A percentile compares a stretch with the other conserved stretches of the same genome.
These are phyloP conservation scores for Discostella stelligeroides DNA, from an alignment of 108 stramenopile genomes.

Conservation along the genomic window DNA sequence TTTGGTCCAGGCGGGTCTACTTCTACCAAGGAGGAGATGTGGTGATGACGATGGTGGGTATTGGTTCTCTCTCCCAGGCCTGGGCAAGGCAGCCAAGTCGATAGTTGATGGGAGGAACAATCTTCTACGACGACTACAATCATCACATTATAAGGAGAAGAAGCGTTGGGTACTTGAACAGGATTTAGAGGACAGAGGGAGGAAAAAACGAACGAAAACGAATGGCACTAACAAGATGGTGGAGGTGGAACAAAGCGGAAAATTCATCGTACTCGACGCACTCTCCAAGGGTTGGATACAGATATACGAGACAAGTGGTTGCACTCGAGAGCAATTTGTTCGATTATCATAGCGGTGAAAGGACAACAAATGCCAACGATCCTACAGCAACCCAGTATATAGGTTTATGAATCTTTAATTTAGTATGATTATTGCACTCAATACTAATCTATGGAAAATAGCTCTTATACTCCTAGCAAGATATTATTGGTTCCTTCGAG, in stretches of 20 bases:
- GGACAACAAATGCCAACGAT: too few species aligned
- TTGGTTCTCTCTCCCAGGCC: slow-evolving; percentile 49
- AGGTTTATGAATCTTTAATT: too few species aligned
- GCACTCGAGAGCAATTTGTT: slow-evolving; percentile 35
- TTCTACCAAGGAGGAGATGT: slow-evolving; percentile 34
- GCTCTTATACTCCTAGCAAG: too few species aligned
- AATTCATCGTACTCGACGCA: slow-evolving; percentile 35
- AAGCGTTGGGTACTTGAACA: slow-evolving; percentile 34
- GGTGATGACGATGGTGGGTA: slow-evolving; percentile 27
- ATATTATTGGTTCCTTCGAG: too few species aligned
- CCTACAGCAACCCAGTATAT: too few species aligned
- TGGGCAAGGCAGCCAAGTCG: slow-evolving; percentile 41
- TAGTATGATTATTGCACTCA: too few species aligned
- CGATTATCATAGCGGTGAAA: slow-evolving; percentile 7
- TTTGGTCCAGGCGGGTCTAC: slow-evolving; percentile 37
- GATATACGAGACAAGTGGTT: slow-evolving; percentile 23
- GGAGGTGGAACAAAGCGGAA: slow-evolving; percentile 28
- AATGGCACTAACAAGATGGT: not conserved
- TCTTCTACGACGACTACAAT: slow-evolving; percentile 27
- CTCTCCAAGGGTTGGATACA: slow-evolving; percentile 32
- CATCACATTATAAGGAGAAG: slow-evolving; percentile 37
- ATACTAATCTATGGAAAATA: too few species aligned
- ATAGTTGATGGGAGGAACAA: slow-evolving; percentile 32
- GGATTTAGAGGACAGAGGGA: slow-evolving; percentile 19
- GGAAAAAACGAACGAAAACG: not conserved